phyloP scores from a whole-genome alignment of 805 yeast species.

The Lipomyces yamadae region DNA sequence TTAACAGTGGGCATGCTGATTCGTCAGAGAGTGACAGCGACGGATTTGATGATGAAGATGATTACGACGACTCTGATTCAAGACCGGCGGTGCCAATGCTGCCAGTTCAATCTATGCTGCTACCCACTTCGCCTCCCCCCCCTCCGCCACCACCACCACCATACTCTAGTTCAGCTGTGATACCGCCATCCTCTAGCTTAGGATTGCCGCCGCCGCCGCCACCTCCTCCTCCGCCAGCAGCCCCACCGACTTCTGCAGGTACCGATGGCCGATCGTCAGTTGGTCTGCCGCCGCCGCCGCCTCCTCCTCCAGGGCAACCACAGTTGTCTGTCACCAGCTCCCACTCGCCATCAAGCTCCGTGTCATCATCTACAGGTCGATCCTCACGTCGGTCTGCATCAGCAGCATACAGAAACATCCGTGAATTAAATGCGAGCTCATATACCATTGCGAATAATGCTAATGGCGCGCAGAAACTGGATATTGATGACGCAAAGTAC shows the following conservation, averaged over 20 bases:
- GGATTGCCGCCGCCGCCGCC: conserved; percentile 24
- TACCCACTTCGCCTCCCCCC: conserved; percentile 25
- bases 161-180: conserved; percentile 4
- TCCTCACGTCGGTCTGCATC: conserved; percentile 14
- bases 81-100: conserved; percentile 45
- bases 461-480: conserved; percentile 43
- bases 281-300: conserved; percentile 41
- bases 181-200: background rate
- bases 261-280: conserved; percentile 21
- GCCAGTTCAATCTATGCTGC: conserved; percentile 9
- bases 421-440: conserved; percentile 67
- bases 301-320: conserved; percentile 40
- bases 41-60: background rate
- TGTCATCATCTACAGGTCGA: conserved; percentile 14
- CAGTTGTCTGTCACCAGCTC: conserved; percentile 4
- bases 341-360: conserved; percentile 21
- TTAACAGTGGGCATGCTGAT: conserved; percentile 19
- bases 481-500: conserved; percentile 75
- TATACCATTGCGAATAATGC: conserved; percentile 55
- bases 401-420: conserved; percentile 49
- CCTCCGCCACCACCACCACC: conserved; percentile 48
- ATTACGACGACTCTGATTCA: conserved; percentile 40
- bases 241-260: conserved; percentile 24
- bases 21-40: conserved; percentile 7
- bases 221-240: conserved; percentile 26